Conservation (phyloP, 352 stramenopile genomes). For the Globisporangium splendens region DNA sequence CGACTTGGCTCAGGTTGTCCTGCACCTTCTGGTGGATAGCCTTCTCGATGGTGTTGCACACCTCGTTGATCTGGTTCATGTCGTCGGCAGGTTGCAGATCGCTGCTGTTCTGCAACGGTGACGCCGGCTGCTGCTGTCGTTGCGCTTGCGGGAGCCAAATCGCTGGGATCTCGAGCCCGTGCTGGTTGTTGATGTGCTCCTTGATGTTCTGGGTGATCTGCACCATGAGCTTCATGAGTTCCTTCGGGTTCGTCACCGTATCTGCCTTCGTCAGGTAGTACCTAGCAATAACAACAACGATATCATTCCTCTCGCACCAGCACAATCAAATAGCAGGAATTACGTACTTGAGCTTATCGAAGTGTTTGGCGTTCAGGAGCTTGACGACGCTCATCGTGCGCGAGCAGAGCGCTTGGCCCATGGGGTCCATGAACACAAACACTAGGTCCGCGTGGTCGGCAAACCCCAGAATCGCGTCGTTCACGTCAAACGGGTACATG, state of each 20-base stretch:
- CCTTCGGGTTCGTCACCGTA: constrained; percentile 51
- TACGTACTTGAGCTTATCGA: constrained; percentile 43
- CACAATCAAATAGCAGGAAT: background rate
- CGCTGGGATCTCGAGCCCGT: constrained; percentile 54
- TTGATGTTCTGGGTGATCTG: constrained; percentile 70
- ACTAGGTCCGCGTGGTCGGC: constrained; percentile 55
- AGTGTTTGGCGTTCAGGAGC: constrained; percentile 42
- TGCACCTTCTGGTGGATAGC: constrained; percentile 68
- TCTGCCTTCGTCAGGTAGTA: constrained; percentile 72
- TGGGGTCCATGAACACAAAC: constrained; percentile 67
- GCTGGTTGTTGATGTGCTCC: constrained; percentile 64
- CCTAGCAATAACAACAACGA: constrained; percentile 2
- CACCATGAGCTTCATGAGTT: constrained; percentile 68
- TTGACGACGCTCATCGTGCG: constrained; percentile 74
- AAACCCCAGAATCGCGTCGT: constrained; percentile 52
- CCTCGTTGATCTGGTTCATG: constrained; percentile 47
- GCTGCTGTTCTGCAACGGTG: constrained; percentile 12
- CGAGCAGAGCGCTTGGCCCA: constrained; percentile 59
- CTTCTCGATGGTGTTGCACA: constrained; percentile 40
- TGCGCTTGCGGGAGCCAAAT: constrained; percentile 38
- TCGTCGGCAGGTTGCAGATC: constrained; percentile 18
- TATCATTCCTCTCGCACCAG: background rate
- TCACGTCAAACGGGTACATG: constrained; percentile 66
- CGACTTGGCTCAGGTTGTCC: constrained; percentile 57
- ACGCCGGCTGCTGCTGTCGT: constrained; percentile 7